phyloP scores from a whole-genome alignment of 2,329 filamentous ascomycete genomes.

The Calonectria pseudoreteaudii region DNA sequence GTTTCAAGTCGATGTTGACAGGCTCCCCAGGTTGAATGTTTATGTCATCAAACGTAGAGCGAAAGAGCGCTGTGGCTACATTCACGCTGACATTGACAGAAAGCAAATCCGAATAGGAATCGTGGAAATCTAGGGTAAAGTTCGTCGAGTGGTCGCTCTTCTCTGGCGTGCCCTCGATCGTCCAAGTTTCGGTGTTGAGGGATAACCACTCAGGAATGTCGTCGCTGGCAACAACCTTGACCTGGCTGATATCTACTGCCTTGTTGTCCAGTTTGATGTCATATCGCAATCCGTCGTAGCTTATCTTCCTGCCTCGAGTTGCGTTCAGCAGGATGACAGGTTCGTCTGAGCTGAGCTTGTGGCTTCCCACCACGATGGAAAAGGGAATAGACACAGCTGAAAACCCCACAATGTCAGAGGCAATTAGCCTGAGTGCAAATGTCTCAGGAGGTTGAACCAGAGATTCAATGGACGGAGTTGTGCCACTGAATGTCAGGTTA shows the following conservation, averaged over 20 bases:
- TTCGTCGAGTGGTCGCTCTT: constrained; percentile 67
- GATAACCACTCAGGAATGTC: constrained; percentile 76
- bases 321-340: constrained; percentile 68
- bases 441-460: constrained; percentile 76
- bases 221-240: constrained; percentile 65
- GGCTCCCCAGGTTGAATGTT: constrained; percentile 54
- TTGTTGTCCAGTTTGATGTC: constrained; percentile 70
- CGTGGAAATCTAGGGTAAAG: constrained; percentile 71
- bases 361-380: constrained; percentile 77
- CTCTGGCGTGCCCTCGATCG: constrained; percentile 71
- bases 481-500: constrained; percentile 76
- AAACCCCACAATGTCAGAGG: constrained; percentile 84
- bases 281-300: constrained; percentile 63
- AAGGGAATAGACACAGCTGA: constrained; percentile 75
- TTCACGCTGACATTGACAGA: constrained; percentile 62
- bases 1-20: constrained; percentile 56
- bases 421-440: constrained; percentile 79
- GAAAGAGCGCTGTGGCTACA: constrained; percentile 54
- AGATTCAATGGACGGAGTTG: constrained; percentile 73
- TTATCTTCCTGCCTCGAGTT: constrained; percentile 62
- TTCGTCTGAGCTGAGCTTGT: constrained; percentile 74
- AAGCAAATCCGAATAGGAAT: constrained; percentile 70
- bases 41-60: constrained; percentile 53
- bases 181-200: constrained; percentile 72
- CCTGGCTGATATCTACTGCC: constrained; percentile 58